Evolutionary conservation across 2,329 filamentous ascomycete genomes (phyloP), one percentile per base, ranked within the genome.

Genomic region (Aspergillus brunneoviolaceus): DNA sequence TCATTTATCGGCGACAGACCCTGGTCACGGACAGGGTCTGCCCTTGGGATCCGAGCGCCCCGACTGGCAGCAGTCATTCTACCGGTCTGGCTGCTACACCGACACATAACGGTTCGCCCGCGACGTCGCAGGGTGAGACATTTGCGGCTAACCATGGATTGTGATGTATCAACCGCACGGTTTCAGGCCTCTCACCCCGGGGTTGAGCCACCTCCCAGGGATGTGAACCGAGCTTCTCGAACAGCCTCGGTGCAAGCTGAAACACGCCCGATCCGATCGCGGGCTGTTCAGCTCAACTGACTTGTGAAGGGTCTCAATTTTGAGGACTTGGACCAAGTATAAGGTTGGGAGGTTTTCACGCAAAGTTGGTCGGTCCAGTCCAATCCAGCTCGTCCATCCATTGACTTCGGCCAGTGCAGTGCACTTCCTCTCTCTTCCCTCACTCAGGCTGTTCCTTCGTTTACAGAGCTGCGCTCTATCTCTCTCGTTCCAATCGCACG

Each of bases 91-190:
- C 39, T 29, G 25, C 49, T 16, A 19, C 35, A 21, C 53, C 53
- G 53, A 55, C 53, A 47, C 42, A 55, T 55, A 55, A 55, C 53
- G 53, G 53, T 49, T 49, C 53, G n/a, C 6, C 33, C 51, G 35
- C 21, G 33, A 16, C 21, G 53, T 55, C 27, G 53, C 53, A 55
- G 53, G 27, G 6, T 55, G 53, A 55, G 53, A 55, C 53, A 42
- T 21, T 7, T 16, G 39, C 39, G 14, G n/a, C 14, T 45, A 45
- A 9, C 14, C 7, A 9, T 45, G 39, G 39, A 45, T 45, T 10
- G n/a, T 10, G 33, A 25, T 19, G 3, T 23, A 29, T 29, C 21
- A 23, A 29, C 23, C 23, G 50, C 7, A 10, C 42, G n/a, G 42
- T 23, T 33, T 35, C 19, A 48, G 27, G 4, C 42, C 6, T 11